Percentiles rank a stretch among this genome's conserved stretches.
Conservation (phyloP, 1,139 yeast genomes). For the Kodamaea derodonti region DNA sequence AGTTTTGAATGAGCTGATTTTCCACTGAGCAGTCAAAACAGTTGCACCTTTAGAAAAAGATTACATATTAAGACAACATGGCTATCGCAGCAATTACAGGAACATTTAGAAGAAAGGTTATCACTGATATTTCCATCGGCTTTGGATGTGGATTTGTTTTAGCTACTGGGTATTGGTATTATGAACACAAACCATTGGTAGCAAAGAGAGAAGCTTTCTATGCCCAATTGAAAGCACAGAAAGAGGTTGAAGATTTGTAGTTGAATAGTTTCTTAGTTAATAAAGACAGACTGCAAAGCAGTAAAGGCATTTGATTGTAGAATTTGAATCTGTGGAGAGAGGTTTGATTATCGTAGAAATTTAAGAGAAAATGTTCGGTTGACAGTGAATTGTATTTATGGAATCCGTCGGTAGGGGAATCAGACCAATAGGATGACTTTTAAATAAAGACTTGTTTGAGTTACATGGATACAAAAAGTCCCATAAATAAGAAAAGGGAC, state of each 20-base stretch:
- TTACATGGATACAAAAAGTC: no score
- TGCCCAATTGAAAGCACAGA: conserved; percentile 68
- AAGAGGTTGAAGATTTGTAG: conserved; percentile 57
- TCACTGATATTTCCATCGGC: conserved; percentile 76
- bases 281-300: no score
- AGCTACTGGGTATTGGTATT: conserved; percentile 67
- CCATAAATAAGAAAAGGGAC: no score
- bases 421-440: no score
- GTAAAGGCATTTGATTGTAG: no score
- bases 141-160: conserved; percentile 41
- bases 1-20: conserved; percentile 17
- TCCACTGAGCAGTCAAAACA: conserved; percentile 1
- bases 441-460: no score
- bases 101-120: conserved; percentile 74
- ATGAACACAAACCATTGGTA: conserved; percentile 72
- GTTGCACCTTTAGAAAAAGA: conserved; percentile 1
- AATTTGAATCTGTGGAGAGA: no score
- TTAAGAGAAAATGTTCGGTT: no score
- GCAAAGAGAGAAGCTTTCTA: conserved; percentile 83
- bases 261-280: no score
- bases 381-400: no score
- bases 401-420: no score
- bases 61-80: conserved; percentile 33
- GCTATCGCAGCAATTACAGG: conserved; percentile 92
- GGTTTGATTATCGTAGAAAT: no score